phyloP scores from a whole-genome alignment of 805 yeast species.

The Wickerhamiella occidentalis region DNA sequence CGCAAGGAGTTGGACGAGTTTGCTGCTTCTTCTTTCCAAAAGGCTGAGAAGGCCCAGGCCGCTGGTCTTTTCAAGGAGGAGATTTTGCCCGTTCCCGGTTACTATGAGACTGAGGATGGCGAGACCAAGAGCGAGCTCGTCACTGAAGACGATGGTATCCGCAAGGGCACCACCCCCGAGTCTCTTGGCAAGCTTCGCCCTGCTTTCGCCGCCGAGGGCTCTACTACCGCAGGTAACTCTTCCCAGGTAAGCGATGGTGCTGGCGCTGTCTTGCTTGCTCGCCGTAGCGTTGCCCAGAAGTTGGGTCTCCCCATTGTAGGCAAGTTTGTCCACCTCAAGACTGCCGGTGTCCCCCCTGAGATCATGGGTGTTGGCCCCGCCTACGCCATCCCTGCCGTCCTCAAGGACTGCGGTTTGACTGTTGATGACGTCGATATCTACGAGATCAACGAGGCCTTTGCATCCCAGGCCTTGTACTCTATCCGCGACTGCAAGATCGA shows the following conservation, averaged over 20 bases:
- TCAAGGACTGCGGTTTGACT: slow-evolving; percentile 47
- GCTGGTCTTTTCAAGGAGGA: slow-evolving; percentile 75
- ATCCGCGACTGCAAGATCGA: slow-evolving; percentile 57
- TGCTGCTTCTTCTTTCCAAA: slow-evolving; percentile 75
- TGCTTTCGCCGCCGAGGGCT: slow-evolving; percentile 73
- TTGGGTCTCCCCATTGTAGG: slow-evolving; percentile 62
- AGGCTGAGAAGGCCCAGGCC: slow-evolving; percentile 66
- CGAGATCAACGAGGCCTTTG: slow-evolving; percentile 95
- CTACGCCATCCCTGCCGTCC: slow-evolving; percentile 76
- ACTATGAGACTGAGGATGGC: slow-evolving; percentile 42
- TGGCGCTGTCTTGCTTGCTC: slow-evolving; percentile 73
- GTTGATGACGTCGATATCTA: slow-evolving; percentile 58
- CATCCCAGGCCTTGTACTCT: slow-evolving; percentile 82
- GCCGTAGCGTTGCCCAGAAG: slow-evolving; percentile 72
- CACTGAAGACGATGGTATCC: slow-evolving; percentile 78
- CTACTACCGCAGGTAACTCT: slow-evolving; percentile 92
- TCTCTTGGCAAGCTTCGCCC: slow-evolving; percentile 67
- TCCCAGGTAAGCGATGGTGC: slow-evolving; percentile 96
- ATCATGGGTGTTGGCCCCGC: slow-evolving; percentile 99
- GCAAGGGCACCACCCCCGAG: slow-evolving; percentile 71
- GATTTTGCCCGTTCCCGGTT: slow-evolving; percentile 67
- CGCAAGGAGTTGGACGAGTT: slow-evolving; percentile 74
- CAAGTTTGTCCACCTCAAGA: slow-evolving; percentile 64
- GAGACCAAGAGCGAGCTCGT: slow-evolving; percentile 46
- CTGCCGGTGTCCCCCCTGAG: slow-evolving; percentile 93